Base-by-base conservation (phyloP, 1,139 yeast genomes). In the Pichia sp. region DNA sequence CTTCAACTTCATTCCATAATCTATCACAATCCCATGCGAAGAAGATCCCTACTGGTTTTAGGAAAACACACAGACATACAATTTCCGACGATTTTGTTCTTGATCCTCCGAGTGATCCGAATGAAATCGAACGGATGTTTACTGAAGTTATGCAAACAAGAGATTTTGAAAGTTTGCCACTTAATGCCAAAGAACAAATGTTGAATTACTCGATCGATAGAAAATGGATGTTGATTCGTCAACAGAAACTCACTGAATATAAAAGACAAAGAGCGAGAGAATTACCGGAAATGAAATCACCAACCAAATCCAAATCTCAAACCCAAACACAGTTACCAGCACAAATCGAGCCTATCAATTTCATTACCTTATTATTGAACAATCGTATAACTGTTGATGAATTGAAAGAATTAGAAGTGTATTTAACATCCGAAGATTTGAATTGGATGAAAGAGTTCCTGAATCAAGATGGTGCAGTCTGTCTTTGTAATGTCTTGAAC, bases 141-240 rank as follows among this genome's bases (percentile, higher is more conserved):
- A 74, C 79, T 50, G 84, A 80, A 48, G 74, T 85, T 53, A 81
- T 87, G 90, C 85, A 83, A 50, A 84, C 85, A 59, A 77, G 97
- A 59, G 95, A 90, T 62, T 85, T 88, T 65, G 81, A 83, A 57
- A 79, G 86, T 47, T 72, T 90, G 42, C 96, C 96, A 0, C 79
- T 79, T 24, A 80, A 78, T 50, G 96, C 95, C 10, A 84, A 84
- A 55, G 78, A 75, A 53, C 95, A 88, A 63, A 82, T 93, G 85
- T 72, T 81, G 59, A 79, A 77, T 55, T 90, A 86, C 60, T 79
- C 85, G 38, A 71, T 80, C 0, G 87, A 85, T 46, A 88, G 90
- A 58, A 93, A 93, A 67, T 89, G 97, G 96, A 81, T 87, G 83
- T 74, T 93, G 57, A 85, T 93, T 38, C 82, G 85, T 58, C 98